phyloP scores from a whole-genome alignment of 345 rosid species.

The Gossypium longicalyx region DNA sequence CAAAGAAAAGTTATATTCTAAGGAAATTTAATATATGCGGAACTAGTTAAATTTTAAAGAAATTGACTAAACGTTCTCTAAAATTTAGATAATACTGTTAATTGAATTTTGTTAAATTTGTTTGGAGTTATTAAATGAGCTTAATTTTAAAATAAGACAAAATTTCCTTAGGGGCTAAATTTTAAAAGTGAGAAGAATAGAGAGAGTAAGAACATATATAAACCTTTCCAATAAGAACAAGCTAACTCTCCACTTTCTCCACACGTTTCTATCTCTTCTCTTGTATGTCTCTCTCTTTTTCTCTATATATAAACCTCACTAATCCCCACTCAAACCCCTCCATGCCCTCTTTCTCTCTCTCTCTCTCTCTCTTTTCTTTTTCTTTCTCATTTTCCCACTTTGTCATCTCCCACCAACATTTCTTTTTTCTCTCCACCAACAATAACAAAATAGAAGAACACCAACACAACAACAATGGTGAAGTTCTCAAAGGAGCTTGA shows the following conservation, averaged over 20 bases:
- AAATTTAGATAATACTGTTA: too few relatives aligned
- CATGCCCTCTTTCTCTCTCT: constrained; percentile 11
- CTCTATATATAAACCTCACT: constrained; percentile 35
- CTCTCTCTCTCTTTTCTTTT: not conserved
- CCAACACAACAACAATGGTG: constrained; percentile 58
- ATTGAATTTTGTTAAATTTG: too few relatives aligned
- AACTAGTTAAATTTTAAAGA: too few relatives aligned
- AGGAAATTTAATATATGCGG: too few relatives aligned
- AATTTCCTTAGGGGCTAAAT: too few relatives aligned
- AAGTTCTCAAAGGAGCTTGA: constrained; percentile 95
- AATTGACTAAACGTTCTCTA: too few relatives aligned
- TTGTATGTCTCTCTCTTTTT: not conserved
- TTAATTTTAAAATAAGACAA: too few relatives aligned
- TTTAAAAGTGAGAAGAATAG: too few relatives aligned
- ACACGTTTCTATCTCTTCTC: constrained; percentile 30
- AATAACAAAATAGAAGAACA: not conserved
- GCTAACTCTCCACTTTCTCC: constrained; percentile 28
- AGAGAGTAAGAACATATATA: too few relatives aligned
- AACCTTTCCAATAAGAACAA: constrained; percentile 14
- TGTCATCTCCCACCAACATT: not conserved
- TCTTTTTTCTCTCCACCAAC: not conserved
- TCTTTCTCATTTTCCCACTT: not conserved
- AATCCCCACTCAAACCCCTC: constrained; percentile 32
- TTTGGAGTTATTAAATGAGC: too few relatives aligned
- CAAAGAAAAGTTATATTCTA: too few relatives aligned